Evolutionary conservation across 179 eudicot genomes (phyloP), one percentile per base, ranked within the genome.

Genomic region (Spinacia oleracea): DNA sequence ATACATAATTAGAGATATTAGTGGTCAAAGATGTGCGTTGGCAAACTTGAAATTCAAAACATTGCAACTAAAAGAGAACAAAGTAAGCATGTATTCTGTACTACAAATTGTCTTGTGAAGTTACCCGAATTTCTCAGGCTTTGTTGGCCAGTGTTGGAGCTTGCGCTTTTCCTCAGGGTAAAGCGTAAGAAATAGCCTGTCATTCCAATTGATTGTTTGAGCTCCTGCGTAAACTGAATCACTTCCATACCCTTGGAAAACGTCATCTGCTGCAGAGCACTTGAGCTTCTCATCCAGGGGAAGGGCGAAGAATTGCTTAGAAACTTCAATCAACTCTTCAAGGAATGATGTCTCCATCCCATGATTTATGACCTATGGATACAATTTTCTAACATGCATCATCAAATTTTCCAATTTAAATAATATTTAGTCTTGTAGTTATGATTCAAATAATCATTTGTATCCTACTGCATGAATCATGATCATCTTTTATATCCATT

Each of bases 281-380:
- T 82, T 80, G 20, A 79, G 84, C 82, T 84, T 86, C 79, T 84
- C 87, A 31, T 84, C 87, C 18, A 79, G n/a, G 0, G 87, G 83
- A 38, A 80, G 83, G 11, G 50, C 82, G 27, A 81, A 86, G 65
- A 86, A 86, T 71, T 84, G 74, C 64, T 80, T 81, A 23, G 66
- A 60, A 65, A 72, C 76, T 14, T 79, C 56, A 50, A 75, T 73
- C 45, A 86, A 6, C 53, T 84, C 83, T 43, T 74, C 87, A 16
- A 86, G 78, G 62, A 86, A 77, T 70, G 78, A 56, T 16, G 60
- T 84, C 42, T 81, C 78, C 25, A 86, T 79, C n/a, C 89, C 89
- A 81, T 86, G 89, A 75, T 86, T 84, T 59, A 84, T 75, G 15
- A 77, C 73, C 89, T 81, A 67, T 15, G 16, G 6, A 1, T 11